These are phyloP conservation scores for Trichoderma simmonsii DNA, from an alignment of 2,329 filamentous ascomycete species.

Conservation along the genomic window DNA sequence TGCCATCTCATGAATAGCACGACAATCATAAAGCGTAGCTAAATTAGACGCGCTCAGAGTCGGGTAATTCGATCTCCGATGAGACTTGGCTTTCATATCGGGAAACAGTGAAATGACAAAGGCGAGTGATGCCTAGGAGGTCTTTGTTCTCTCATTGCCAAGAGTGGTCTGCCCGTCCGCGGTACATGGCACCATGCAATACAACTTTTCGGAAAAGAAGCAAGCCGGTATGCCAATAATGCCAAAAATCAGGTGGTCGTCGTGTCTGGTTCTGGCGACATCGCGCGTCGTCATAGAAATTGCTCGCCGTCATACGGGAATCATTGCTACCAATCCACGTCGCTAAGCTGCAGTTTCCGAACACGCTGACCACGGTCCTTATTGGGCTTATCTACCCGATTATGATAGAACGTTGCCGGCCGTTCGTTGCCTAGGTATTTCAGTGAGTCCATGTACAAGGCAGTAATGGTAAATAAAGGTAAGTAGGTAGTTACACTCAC, in stretches of 20 bases:
- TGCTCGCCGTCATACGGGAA: neutral
- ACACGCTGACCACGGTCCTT: slow-evolving; percentile 75
- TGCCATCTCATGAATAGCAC: neutral
- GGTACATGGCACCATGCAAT: neutral
- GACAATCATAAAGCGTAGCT: neutral
- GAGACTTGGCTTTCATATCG: neutral
- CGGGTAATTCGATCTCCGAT: neutral
- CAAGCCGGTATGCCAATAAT: neutral
- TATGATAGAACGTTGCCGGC: slow-evolving; percentile 46
- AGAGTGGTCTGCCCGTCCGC: neutral
- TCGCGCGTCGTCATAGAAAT: neutral
- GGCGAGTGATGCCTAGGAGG: neutral
- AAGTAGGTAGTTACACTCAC: slow-evolving; percentile 50
- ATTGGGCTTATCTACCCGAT: slow-evolving; percentile 53
- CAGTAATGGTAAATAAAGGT: neutral
- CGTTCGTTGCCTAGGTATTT: slow-evolving; percentile 48
- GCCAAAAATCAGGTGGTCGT: neutral
- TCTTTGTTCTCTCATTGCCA: neutral
- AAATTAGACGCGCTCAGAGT: neutral
- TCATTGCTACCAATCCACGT: slow-evolving; percentile 84
- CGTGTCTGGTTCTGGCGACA: neutral
- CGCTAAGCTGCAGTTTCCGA: slow-evolving; percentile 88
- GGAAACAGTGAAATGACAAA: neutral
- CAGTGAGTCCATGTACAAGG: slow-evolving; percentile 47
- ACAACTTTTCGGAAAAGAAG: neutral